These are phyloP conservation scores for Immersiporthe knoxdaviesiana DNA, from an alignment of 2,329 filamentous ascomycete species.

Conservation along the genomic window DNA sequence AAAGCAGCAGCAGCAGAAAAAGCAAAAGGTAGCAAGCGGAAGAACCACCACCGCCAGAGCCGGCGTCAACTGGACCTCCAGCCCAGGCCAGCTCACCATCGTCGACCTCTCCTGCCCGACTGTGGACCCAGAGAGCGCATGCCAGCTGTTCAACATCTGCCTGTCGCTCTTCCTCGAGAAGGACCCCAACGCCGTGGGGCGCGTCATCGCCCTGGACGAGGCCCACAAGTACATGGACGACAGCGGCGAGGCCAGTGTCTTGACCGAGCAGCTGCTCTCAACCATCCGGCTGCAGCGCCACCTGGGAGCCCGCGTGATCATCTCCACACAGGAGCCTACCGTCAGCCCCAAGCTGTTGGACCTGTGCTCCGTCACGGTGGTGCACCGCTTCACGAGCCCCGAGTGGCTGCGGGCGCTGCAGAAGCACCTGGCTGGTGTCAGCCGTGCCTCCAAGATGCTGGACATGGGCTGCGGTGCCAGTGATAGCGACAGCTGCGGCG, in stretches of 20 bases:
- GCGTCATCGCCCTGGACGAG: slow-evolving; percentile 73
- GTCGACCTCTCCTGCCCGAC: slow-evolving; percentile 73
- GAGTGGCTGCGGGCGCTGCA: slow-evolving; percentile 39
- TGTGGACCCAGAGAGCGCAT: slow-evolving; percentile 67
- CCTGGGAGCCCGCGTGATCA: slow-evolving; percentile 65
- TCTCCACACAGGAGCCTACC: slow-evolving; percentile 79
- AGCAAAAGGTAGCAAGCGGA: slow-evolving; percentile 18
- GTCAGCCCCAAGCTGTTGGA: slow-evolving; percentile 70
- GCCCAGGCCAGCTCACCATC: slow-evolving; percentile 43
- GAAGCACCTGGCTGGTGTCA: slow-evolving; percentile 38
- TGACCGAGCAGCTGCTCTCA: slow-evolving; percentile 65
- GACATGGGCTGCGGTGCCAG: slow-evolving; percentile 24
- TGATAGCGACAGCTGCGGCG: background rate
- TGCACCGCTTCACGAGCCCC: slow-evolving; percentile 66
- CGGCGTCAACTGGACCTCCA: background rate
- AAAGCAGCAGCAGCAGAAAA: too few relatives aligned
- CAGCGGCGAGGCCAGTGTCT: slow-evolving; percentile 54
- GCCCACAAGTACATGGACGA: slow-evolving; percentile 76
- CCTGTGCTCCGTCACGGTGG: slow-evolving; percentile 70
- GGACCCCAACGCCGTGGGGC: slow-evolving; percentile 48
- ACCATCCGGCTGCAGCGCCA: slow-evolving; percentile 75
- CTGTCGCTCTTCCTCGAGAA: slow-evolving; percentile 68
- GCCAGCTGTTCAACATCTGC: slow-evolving; percentile 73
- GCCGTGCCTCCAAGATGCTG: slow-evolving; percentile 30
- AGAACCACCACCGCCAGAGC: slow-evolving; percentile 16